Base-by-base conservation (phyloP, 202 grass and related monocot species). In the Carex arenaria region DNA sequence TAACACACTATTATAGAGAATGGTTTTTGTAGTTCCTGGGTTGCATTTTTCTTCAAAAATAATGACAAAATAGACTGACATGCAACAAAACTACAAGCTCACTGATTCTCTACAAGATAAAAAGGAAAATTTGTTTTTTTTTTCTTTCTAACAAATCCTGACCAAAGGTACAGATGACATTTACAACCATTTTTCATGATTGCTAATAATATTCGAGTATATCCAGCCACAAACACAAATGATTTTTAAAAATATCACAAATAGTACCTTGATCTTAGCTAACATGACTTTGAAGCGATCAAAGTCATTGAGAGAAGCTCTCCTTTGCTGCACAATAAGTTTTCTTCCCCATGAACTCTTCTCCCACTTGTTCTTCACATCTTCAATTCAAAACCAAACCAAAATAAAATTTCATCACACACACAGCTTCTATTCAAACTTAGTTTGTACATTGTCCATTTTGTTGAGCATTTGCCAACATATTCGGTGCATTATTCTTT, bases 361-460 rank as follows among this genome's bases (percentile, higher is more conserved):
- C 84, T 97, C 94, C 94, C 94, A 97, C 84, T 93, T 97, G 54
- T 80, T 88, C 57, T 97, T 97, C 20, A 97, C 94, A 88, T 97
- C 94, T 93, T 84, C 32, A 81, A 42, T 72, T 47, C 18, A 19
- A 36, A 23, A 28, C 32, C 9, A 8, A 68, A 77, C 28, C 45
- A 77, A 77, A 54, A 57, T 22, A 62, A 32, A 26, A 26, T 43
- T 40, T 71, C 5, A 59, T 67, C 30, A 67, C 3, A 0, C 2
- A 17, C 2, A 10, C 11, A 18, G 28, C 34, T 42, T 10, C 6
- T 53, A 67, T 18, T 45, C 22, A 60, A 42, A 75, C 30, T n/a
- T 23, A 17, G 22, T 83, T 31, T 19, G 18, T 45, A 3, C 15
- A 19, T 53, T 12, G 15, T 15, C n/a, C 22, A 53, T 52, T 52